Evolutionary conservation across 768 basidiomycete species (phyloP).

Genomic region (Boletus sp.): DNA sequence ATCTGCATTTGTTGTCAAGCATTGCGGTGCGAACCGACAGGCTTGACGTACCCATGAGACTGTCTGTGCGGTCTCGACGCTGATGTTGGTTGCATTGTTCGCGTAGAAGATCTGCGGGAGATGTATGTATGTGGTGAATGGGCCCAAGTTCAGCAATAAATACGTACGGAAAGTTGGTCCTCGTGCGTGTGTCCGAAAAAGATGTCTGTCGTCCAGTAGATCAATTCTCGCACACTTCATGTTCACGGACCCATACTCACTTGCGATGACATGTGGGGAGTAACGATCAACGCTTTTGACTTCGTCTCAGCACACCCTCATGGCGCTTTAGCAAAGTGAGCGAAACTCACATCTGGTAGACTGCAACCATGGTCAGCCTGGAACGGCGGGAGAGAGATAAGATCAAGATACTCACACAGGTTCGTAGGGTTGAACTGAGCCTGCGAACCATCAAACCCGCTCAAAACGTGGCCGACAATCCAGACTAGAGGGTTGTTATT

Average conservation of each 20-base stretch:
- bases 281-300: constrained; percentile 28
- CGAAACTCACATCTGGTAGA: constrained; percentile 44
- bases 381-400: background rate
- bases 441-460: constrained; percentile 46
- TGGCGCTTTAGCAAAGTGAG: background rate
- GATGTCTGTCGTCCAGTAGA: constrained; percentile 40
- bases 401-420: constrained; percentile 35
- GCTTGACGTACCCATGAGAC: constrained; percentile 42
- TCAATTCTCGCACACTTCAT: background rate
- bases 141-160: background rate
- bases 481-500: constrained; percentile 34
- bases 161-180: constrained; percentile 57
- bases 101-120: constrained; percentile 58
- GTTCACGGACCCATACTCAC: constrained; percentile 25
- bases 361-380: constrained; percentile 19
- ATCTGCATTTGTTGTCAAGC: constrained; percentile 5
- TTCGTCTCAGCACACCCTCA: background rate
- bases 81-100: constrained; percentile 64
- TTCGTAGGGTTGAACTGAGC: constrained; percentile 42
- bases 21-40: background rate
- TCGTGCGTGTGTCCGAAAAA: constrained; percentile 77
- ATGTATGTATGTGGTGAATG: background rate
- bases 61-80: constrained; percentile 50
- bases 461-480: constrained; percentile 50
- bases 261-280: constrained; percentile 10